These are phyloP conservation scores for Dictyostelium brefeldianum DNA, from an alignment of 78 protist species.

Conservation along the genomic window DNA sequence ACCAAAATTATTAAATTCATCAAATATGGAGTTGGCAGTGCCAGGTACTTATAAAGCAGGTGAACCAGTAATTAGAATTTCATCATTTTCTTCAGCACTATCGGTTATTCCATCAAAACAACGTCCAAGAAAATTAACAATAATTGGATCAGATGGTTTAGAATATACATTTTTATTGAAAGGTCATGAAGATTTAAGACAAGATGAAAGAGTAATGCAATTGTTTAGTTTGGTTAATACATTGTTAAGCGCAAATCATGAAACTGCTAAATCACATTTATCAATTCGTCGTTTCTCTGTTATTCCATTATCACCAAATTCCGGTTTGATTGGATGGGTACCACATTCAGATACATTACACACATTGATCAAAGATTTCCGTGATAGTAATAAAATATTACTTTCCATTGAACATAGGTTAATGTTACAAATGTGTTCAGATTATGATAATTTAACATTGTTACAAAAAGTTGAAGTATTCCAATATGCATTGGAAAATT, in stretches of 20 bases:
- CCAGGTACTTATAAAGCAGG: constrained; percentile 96
- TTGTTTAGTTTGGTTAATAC: constrained; percentile 99
- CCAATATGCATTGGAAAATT: constrained; percentile 90
- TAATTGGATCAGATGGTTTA: constrained; percentile 94
- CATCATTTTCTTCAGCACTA: constrained; percentile 89
- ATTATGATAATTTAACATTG: constrained; percentile 94
- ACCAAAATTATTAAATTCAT: constrained; percentile 86
- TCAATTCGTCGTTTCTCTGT: constrained; percentile 91
- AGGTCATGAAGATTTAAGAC: constrained; percentile 99
- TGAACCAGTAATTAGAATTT: constrained; percentile 90
- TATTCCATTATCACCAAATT: constrained; percentile 93
- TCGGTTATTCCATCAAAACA: constrained; percentile 98
- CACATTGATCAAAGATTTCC: constrained; percentile 91
- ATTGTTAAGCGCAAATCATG: constrained; percentile 89
- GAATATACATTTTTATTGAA: constrained; percentile 95
- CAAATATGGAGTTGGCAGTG: constrained; percentile 96
- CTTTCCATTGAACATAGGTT: constrained; percentile 92
- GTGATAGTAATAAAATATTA: constrained; percentile 89
- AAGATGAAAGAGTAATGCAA: constrained; percentile 98
- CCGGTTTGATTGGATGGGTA: constrained; percentile 96
- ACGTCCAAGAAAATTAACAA: constrained; percentile 96
- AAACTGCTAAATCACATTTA: constrained; percentile 84
- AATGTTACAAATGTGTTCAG: constrained; percentile 96
- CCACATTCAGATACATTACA: constrained; percentile 96
- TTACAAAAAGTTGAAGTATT: constrained; percentile 98